Percentiles rank a stretch among this genome's conserved stretches.
Conservation (phyloP, 208 protist genomes). For the Trypanosoma conorhini region DNA sequence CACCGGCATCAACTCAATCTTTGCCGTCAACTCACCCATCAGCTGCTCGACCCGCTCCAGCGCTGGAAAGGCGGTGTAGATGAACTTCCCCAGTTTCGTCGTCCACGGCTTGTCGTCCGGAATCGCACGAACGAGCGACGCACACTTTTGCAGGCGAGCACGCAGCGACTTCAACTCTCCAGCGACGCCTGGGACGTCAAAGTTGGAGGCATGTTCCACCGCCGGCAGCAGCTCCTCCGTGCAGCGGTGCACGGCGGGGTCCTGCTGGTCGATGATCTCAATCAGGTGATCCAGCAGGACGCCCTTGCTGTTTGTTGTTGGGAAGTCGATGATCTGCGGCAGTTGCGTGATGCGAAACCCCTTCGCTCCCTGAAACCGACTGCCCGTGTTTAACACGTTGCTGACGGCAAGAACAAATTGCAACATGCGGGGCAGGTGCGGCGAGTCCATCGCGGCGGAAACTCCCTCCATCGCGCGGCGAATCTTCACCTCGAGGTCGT, state of each 20-base stretch:
- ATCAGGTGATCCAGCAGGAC: conserved; percentile 62
- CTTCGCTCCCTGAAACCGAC: conserved; percentile 62
- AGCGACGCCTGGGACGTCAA: conserved; percentile 56
- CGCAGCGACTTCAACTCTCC: conserved; percentile 52
- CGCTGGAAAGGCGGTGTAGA: conserved; percentile 38
- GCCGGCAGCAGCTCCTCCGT: conserved; percentile 55
- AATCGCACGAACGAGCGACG: conserved; percentile 43
- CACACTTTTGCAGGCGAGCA: conserved; percentile 47
- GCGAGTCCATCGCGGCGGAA: conserved; percentile 42
- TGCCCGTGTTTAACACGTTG: conserved; percentile 84
- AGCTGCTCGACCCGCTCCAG: conserved; percentile 57
- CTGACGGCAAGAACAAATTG: conserved; percentile 58
- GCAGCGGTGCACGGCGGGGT: conserved; percentile 45
- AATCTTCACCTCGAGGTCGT: conserved; percentile 62
- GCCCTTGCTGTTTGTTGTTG: conserved; percentile 61
- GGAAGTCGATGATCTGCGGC: conserved; percentile 64
- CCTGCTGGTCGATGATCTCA: conserved; percentile 36
- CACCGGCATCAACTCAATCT: conserved; percentile 44
- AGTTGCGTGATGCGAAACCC: conserved; percentile 80
- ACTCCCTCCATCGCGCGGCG: conserved; percentile 36
- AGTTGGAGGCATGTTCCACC: conserved; percentile 47
- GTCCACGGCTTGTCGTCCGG: conserved; percentile 57
- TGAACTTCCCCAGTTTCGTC: conserved; percentile 65
- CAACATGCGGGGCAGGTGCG: conserved; percentile 58
- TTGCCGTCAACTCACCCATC: conserved; percentile 38